Percentiles rank a stretch among this genome's conserved stretches.
These are phyloP conservation scores for Gillenia trifoliata DNA, from an alignment of 306 rosid species.

Conservation along the genomic window DNA sequence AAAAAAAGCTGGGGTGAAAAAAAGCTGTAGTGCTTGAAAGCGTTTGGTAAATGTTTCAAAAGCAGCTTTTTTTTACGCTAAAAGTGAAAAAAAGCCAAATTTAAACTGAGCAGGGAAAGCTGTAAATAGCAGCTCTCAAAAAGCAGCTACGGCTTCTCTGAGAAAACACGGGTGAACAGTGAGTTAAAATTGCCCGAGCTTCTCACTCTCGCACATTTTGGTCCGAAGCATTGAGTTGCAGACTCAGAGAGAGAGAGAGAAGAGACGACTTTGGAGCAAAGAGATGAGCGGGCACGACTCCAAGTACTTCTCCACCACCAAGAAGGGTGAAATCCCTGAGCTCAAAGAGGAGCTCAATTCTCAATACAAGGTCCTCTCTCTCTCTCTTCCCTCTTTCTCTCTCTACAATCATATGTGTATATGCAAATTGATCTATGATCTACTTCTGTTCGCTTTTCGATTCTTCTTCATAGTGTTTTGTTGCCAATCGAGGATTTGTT, in stretches of 20 bases:
- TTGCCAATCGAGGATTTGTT: not conserved
- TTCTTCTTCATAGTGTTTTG: not conserved
- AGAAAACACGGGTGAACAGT: too few relatives aligned
- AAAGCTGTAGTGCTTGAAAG: too few relatives aligned
- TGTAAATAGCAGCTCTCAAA: too few relatives aligned
- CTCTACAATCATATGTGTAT: not conserved
- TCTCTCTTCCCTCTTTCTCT: not conserved
- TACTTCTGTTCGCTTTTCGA: slow-evolving; percentile 6
- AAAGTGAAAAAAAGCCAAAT: too few relatives aligned
- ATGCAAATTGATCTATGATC: slow-evolving; percentile 28
- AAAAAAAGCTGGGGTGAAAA: too few relatives aligned
- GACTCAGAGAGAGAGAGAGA: not conserved
- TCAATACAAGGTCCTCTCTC: slow-evolving; percentile 80
- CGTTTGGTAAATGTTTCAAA: too few relatives aligned
- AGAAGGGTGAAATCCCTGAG: slow-evolving; percentile 99
- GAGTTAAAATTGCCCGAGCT: too few relatives aligned
- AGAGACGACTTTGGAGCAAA: slow-evolving; percentile 9
- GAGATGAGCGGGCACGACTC: slow-evolving; percentile 97
- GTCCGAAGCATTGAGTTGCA: not conserved
- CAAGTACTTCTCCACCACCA: slow-evolving; percentile 97
- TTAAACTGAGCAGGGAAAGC: too few relatives aligned
- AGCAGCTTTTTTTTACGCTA: too few relatives aligned
- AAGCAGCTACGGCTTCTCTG: too few relatives aligned
- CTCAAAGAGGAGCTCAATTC: slow-evolving; percentile 99
- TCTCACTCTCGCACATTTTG: too few relatives aligned